phyloP scores from a whole-genome alignment of 2,329 filamentous ascomycete genomes.

The Ceratocystis lukuohia region DNA sequence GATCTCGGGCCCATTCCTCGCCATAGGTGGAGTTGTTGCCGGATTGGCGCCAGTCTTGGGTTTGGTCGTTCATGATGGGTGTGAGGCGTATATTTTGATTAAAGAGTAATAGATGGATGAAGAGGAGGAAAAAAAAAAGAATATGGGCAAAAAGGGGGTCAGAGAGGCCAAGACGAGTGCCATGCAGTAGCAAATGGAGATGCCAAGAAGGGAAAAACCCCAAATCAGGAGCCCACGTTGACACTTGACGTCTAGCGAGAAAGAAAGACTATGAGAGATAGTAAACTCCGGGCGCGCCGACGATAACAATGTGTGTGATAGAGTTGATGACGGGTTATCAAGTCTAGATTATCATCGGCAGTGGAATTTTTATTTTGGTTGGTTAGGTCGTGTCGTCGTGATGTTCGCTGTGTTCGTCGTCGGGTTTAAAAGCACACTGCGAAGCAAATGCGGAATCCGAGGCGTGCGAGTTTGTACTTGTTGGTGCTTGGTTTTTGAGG shows the following conservation, averaged over 20 bases:
- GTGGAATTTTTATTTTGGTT: background rate
- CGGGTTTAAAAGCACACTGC: too few relatives aligned
- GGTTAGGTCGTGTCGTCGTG: background rate
- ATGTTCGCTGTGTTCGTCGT: too few relatives aligned
- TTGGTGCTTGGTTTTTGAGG: too few relatives aligned
- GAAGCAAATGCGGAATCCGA: too few relatives aligned
- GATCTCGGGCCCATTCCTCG: slow-evolving; percentile 63
- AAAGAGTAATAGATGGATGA: slow-evolving; percentile 3
- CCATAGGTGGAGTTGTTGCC: slow-evolving; percentile 36
- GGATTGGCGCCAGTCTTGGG: slow-evolving; percentile 15
- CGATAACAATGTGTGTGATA: background rate
- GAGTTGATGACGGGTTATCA: background rate
- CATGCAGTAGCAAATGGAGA: background rate
- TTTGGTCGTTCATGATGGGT: slow-evolving; percentile 15
- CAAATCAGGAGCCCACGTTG: background rate
- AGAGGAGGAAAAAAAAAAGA: background rate
- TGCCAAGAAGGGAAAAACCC: slow-evolving; percentile 2
- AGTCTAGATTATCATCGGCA: background rate
- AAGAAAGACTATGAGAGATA: background rate
- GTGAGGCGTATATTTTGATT: slow-evolving; percentile 7
- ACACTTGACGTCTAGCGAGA: slow-evolving; percentile 1
- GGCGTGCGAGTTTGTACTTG: too few relatives aligned
- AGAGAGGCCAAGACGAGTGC: slow-evolving; percentile 21
- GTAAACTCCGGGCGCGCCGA: background rate
- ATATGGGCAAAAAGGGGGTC: background rate